phyloP scores from a whole-genome alignment of 371 early-diverging fungal species.

The Quaeritorhiza haematococci region DNA sequence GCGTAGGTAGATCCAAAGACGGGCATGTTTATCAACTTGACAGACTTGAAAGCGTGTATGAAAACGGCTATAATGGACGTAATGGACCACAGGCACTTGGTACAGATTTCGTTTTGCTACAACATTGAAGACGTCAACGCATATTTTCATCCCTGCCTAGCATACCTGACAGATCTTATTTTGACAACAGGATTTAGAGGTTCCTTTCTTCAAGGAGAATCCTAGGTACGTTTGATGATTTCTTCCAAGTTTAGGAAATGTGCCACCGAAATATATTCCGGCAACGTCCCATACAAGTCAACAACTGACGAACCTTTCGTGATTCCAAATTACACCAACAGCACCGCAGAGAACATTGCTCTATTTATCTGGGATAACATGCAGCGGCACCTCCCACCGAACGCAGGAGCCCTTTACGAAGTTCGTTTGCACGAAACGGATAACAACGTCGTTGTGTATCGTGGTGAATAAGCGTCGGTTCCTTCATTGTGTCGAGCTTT shows the following conservation, averaged over 20 bases:
- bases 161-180: too few species aligned
- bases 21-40: conserved; percentile 85
- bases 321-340: not conserved
- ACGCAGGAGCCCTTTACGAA: conserved; percentile 45
- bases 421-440: conserved; percentile 71
- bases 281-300: not conserved
- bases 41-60: conserved; percentile 74
- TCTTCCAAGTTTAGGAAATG: too few species aligned
- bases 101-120: not conserved
- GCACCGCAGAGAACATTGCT: conserved; percentile 87
- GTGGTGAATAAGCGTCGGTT: too few species aligned
- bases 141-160: not conserved
- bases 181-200: conserved; percentile 67
- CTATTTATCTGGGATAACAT: conserved; percentile 77
- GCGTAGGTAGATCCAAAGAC: conserved; percentile 48
- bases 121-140: too few species aligned
- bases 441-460: conserved; percentile 65
- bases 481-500: too few species aligned
- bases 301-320: not conserved
- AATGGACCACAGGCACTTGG: conserved; percentile 80
- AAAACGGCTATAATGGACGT: conserved; percentile 64
- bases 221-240: conserved; percentile 42
- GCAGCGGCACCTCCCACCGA: conserved; percentile 29
- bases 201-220: conserved; percentile 61
- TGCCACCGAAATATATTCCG: too few species aligned